phyloP scores from a whole-genome alignment of 352 stramenopile species.

The Phytophthora nicotianae region DNA sequence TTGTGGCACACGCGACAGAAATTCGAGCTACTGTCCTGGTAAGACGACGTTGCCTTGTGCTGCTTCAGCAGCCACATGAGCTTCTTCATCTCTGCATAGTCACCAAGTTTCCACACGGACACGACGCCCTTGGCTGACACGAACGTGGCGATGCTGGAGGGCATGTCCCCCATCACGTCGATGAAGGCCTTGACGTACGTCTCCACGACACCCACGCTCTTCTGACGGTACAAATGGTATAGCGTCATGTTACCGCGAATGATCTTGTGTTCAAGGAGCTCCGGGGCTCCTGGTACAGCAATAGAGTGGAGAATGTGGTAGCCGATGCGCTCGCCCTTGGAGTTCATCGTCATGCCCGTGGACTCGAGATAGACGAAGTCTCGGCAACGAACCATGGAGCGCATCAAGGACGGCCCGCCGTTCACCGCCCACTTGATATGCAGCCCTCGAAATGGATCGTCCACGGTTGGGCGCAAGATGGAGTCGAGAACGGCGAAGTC shows the following conservation, averaged over 20 bases:
- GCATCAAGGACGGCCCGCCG: conserved; percentile 45
- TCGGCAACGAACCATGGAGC: conserved; percentile 50
- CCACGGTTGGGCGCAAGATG: conserved; percentile 36
- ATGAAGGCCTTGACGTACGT: conserved; percentile 48
- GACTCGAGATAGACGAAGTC: conserved; percentile 67
- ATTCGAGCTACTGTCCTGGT: conserved; percentile 8
- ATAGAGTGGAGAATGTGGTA: conserved; percentile 46
- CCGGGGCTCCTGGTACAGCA: conserved; percentile 25
- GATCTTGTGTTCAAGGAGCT: conserved; percentile 46
- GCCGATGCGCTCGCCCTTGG: conserved; percentile 50
- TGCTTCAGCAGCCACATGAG: conserved; percentile 36
- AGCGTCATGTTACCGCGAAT: conserved; percentile 62
- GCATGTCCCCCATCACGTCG: conserved; percentile 42
- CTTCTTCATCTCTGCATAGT: conserved; percentile 45
- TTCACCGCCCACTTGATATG: conserved; percentile 65
- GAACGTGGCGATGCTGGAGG: conserved; percentile 29
- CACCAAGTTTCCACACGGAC: conserved; percentile 41
- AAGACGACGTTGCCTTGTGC: conserved; percentile 9
- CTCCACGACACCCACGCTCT: conserved; percentile 40
- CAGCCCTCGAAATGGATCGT: conserved; percentile 50
- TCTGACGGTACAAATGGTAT: conserved; percentile 54
- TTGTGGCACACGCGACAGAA: conserved; percentile 37
- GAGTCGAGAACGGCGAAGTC: conserved; percentile 53
- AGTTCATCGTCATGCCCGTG: conserved; percentile 42
- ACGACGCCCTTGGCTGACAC: conserved; percentile 40